Conservation (phyloP, 495 filamentous ascomycete genomes). For the Penicillium lagena region DNA sequence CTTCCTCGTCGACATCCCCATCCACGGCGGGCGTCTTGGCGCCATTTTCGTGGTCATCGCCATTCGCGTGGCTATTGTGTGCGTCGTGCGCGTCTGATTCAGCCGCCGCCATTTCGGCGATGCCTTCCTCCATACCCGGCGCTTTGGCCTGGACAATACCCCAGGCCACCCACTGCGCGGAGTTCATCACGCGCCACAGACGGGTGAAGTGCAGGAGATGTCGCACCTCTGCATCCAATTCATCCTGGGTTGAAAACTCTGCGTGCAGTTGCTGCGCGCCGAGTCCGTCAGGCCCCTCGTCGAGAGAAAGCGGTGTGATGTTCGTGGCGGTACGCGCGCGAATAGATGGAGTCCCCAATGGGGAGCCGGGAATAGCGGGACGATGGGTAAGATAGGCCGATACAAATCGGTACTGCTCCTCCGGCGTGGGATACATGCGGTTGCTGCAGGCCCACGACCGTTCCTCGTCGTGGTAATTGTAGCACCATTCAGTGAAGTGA, state of each 20-base stretch:
- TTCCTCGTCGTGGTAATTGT: constrained; percentile 80
- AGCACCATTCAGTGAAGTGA: constrained; percentile 97
- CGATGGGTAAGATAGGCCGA: constrained; percentile 79
- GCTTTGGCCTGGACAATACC: constrained; percentile 92
- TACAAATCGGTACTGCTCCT: constrained; percentile 81
- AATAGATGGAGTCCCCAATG: constrained; percentile 42
- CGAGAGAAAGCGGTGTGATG: constrained; percentile 28
- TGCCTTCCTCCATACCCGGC: constrained; percentile 48
- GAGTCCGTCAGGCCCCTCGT: constrained; percentile 20
- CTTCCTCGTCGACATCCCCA: constrained; percentile 36
- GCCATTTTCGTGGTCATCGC: constrained; percentile 1
- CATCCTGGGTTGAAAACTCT: constrained; percentile 53
- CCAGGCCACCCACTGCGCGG: constrained; percentile 92
- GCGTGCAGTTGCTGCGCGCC: constrained; percentile 30
- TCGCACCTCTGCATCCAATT: constrained; percentile 55
- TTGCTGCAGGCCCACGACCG: constrained; percentile 60
- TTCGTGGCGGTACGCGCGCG: constrained; percentile 25
- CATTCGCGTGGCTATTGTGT: neutral
- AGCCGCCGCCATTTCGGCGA: constrained; percentile 10
- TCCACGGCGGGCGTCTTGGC: constrained; percentile 12
- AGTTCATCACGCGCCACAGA: constrained; percentile 81
- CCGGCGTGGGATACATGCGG: constrained; percentile 64
- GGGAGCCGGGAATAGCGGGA: constrained; percentile 52
- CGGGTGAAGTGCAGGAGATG: constrained; percentile 68
- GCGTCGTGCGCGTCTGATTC: neutral